These are phyloP conservation scores for Neopestalotiopsis rosae DNA, from an alignment of 2,329 filamentous ascomycete genomes.

Conservation along the genomic window DNA sequence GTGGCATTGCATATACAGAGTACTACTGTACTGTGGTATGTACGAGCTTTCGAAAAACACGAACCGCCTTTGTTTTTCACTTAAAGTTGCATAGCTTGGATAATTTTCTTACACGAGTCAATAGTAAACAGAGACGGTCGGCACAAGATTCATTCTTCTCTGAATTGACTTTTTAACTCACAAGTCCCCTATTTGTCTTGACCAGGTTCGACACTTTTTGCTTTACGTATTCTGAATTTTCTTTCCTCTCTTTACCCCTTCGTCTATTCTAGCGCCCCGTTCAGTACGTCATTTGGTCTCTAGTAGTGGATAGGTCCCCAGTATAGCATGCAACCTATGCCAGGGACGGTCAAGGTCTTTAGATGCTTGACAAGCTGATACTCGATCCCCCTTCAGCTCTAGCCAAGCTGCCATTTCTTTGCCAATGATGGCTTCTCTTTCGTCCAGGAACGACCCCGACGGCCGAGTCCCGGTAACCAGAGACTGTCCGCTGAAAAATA, in stretches of 20 bases:
- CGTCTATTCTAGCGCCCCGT: background rate
- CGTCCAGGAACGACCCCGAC: background rate
- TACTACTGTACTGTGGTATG: too few species aligned
- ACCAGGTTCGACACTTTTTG: background rate
- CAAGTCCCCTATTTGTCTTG: background rate
- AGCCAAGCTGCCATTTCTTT: background rate
- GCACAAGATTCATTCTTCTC: background rate
- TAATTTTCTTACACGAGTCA: background rate
- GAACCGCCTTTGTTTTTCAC: background rate
- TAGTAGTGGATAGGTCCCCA: background rate
- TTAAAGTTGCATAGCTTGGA: background rate
- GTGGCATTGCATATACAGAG: background rate
- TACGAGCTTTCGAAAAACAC: background rate
- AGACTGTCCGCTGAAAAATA: background rate
- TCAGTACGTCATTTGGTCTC: background rate
- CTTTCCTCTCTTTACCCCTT: background rate
- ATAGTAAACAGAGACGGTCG: background rate
- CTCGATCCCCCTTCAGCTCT: background rate
- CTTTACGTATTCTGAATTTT: background rate
- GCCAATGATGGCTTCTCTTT: background rate
- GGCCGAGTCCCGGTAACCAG: background rate
- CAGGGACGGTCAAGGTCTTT: background rate
- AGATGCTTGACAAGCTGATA: background rate
- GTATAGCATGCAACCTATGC: slow-evolving; percentile 1
- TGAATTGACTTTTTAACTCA: background rate